phyloP scores from a whole-genome alignment of 2,329 filamentous ascomycete species.

The Colletotrichum sp. region DNA sequence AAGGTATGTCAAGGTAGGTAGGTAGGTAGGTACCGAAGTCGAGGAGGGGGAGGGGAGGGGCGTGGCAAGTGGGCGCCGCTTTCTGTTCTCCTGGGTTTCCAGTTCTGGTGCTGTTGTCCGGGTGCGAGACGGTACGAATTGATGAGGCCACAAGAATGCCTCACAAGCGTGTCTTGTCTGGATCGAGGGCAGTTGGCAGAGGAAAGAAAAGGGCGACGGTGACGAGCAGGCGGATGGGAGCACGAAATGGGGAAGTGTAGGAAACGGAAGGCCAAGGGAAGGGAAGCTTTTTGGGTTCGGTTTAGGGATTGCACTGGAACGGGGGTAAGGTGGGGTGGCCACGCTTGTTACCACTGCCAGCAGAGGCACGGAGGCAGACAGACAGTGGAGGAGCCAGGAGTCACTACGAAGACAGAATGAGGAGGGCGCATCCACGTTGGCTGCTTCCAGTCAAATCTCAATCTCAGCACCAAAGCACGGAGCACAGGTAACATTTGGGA shows the following conservation, averaged over 20 bases:
- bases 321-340: conserved; percentile 5
- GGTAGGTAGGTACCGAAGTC: neutral
- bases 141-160: neutral
- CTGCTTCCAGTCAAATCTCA: conserved; percentile 18
- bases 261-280: conserved; percentile 19
- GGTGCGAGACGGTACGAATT: neutral
- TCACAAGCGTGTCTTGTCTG: neutral
- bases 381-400: neutral
- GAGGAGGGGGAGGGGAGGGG: neutral
- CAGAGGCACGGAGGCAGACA: neutral
- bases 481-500: neutral
- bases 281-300: conserved; percentile 23
- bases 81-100: neutral
- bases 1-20: neutral
- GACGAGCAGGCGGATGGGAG: neutral
- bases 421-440: conserved; percentile 13
- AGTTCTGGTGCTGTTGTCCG: conserved; percentile 1
- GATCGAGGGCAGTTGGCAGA: neutral
- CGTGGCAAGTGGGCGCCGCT: conserved; percentile 4
- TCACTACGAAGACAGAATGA: neutral
- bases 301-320: conserved; percentile 18
- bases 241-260: conserved; percentile 7
- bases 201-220: neutral
- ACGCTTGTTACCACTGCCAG: neutral
- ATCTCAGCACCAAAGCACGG: neutral